phyloP scores from a whole-genome alignment of 257 asterid species.

The Handroanthus guayacan region DNA sequence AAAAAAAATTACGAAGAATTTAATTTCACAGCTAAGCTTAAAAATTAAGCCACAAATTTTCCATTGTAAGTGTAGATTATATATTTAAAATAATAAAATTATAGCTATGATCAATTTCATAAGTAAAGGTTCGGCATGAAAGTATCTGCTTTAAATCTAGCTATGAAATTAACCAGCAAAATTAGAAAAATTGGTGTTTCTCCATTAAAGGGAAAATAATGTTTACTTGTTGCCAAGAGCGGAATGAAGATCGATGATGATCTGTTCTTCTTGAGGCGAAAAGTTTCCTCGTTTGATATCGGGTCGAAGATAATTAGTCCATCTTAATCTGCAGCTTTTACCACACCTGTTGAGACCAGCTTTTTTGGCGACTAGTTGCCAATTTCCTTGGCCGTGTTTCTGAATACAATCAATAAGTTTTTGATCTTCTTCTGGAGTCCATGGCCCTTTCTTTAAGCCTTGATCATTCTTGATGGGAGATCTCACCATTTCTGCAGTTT shows the following conservation, averaged over 20 bases:
- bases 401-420: slow-evolving; percentile 36
- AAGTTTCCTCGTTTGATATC: slow-evolving; percentile 54
- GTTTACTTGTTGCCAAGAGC: slow-evolving; percentile 52
- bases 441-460: slow-evolving; percentile 54
- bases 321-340: slow-evolving; percentile 57
- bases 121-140: too few species aligned
- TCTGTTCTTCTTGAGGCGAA: slow-evolving; percentile 47
- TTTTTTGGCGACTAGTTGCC: slow-evolving; percentile 48
- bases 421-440: slow-evolving; percentile 58
- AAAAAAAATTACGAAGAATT: too few species aligned
- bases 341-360: slow-evolving; percentile 56
- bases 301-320: slow-evolving; percentile 58
- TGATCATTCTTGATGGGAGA: slow-evolving; percentile 31
- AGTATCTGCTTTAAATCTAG: too few species aligned
- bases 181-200: too few species aligned
- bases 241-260: slow-evolving; percentile 51
- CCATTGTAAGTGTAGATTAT: too few species aligned
- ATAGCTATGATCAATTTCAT: too few species aligned
- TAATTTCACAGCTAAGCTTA: too few species aligned
- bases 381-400: slow-evolving; percentile 46
- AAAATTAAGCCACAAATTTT: too few species aligned
- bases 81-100: too few species aligned
- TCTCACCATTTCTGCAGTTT: slow-evolving; percentile 42
- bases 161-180: too few species aligned
- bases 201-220: too few species aligned